A percentile compares a stretch with the other conserved stretches of the same genome.
phyloP scores from a whole-genome alignment of 202 grass and related monocot genomes.

The Carex arenaria region DNA sequence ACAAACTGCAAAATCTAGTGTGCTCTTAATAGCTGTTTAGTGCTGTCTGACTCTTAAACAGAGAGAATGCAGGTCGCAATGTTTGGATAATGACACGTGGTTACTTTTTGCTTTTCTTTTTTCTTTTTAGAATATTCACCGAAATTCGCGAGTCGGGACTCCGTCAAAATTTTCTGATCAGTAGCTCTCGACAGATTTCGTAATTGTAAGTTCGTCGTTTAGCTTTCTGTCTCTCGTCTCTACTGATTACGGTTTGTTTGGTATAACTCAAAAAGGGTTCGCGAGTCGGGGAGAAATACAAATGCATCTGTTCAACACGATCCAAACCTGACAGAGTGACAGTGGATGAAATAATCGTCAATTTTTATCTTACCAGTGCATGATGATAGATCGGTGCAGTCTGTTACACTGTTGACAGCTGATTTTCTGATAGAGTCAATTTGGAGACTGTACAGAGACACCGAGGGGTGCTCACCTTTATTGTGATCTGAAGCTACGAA shows the following conservation, averaged over 20 bases:
- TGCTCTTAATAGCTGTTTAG: not conserved
- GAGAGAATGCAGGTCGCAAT: not conserved
- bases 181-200: not conserved
- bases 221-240: not conserved
- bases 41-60: not conserved
- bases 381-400: no score
- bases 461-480: no score
- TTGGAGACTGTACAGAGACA: no score
- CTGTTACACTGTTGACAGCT: no score
- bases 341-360: no score
- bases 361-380: no score
- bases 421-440: no score
- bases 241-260: not conserved
- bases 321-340: no score
- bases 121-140: not conserved
- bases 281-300: no score
- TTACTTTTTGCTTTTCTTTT: not conserved
- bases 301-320: no score
- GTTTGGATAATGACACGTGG: not conserved
- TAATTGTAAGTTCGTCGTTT: not conserved
- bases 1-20: not conserved
- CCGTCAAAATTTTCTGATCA: not conserved
- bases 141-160: not conserved
- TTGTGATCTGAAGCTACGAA: no score
- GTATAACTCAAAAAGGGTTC: no score